phyloP scores from a whole-genome alignment of 352 stramenopile species.

The Pythium phragmiticola region DNA sequence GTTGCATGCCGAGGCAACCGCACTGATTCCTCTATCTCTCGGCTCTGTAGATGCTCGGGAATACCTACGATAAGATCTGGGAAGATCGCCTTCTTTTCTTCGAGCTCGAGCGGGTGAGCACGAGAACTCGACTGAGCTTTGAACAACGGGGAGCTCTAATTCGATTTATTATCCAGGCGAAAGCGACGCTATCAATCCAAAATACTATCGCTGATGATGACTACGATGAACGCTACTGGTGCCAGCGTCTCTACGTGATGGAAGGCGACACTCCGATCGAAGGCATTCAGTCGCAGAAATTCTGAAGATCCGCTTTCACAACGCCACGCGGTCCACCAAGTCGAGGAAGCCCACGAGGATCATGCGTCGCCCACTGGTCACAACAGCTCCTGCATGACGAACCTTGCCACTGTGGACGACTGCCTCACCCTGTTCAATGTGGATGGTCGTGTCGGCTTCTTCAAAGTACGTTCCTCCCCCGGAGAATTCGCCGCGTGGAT shows the following conservation, averaged over 20 bases:
- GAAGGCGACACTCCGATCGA: conserved; percentile 77
- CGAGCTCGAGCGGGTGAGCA: conserved; percentile 61
- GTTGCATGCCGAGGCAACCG: background rate
- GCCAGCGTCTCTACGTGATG: conserved; percentile 65
- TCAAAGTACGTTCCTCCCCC: conserved; percentile 94
- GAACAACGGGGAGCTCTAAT: too few species aligned
- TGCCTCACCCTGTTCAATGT: conserved; percentile 82
- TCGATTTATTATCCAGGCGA: conserved; percentile 34
- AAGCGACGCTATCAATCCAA: conserved; percentile 77
- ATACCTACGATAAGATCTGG: conserved; percentile 87
- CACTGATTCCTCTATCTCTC: background rate
- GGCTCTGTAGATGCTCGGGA: conserved; percentile 65
- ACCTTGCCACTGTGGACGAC: conserved; percentile 92
- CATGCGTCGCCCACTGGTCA: conserved; percentile 79
- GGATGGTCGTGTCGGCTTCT: conserved; percentile 56
- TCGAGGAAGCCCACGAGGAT: conserved; percentile 94
- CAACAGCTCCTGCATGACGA: conserved; percentile 86
- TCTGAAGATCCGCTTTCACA: conserved; percentile 31
- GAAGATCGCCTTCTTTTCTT: conserved; percentile 81
- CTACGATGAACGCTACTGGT: conserved; percentile 80
- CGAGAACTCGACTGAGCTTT: too few species aligned
- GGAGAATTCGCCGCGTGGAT: conserved; percentile 74
- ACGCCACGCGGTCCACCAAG: conserved; percentile 46
- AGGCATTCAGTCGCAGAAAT: conserved; percentile 74
- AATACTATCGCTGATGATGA: conserved; percentile 56